Percentiles rank a stretch among this genome's conserved stretches.
Evolutionary conservation across 192 early-diverging fungal species (phyloP).

Genomic region (Backusella westeae): DNA sequence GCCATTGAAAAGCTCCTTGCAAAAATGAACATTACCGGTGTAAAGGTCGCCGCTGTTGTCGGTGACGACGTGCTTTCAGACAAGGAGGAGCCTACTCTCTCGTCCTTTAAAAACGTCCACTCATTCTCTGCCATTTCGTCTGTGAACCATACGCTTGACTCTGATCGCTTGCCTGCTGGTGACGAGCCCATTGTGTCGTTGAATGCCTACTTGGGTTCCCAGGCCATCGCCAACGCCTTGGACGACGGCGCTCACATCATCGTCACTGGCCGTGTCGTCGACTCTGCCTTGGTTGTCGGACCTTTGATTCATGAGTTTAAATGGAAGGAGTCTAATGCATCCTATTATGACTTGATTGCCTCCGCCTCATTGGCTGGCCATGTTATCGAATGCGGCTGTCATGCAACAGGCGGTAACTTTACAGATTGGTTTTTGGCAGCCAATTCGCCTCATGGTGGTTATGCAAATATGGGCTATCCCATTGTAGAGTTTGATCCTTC

Average conservation of each 20-base stretch:
- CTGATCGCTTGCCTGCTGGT: constrained; percentile 47
- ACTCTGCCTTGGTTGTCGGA: constrained; percentile 62
- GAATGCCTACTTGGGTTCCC: constrained; percentile 63
- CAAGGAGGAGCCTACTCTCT: constrained; percentile 16
- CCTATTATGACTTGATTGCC: constrained; percentile 57
- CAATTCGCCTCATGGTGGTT: constrained; percentile 55
- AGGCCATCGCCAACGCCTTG: constrained; percentile 53
- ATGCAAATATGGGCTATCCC: constrained; percentile 66
- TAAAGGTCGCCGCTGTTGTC: constrained; percentile 60
- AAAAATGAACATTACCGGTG: constrained; percentile 40
- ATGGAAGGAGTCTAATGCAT: constrained; percentile 37
- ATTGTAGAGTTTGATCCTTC: constrained; percentile 56
- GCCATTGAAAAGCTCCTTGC: constrained; percentile 50
- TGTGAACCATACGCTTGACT: constrained; percentile 24
- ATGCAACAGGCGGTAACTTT: constrained; percentile 68
- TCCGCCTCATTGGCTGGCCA: constrained; percentile 65
- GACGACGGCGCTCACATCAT: constrained; percentile 59
- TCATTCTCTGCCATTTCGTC: constrained; percentile 26
- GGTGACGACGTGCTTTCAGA: constrained; percentile 57
- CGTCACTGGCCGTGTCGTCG: constrained; percentile 66
- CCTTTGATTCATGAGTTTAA: constrained; percentile 61
- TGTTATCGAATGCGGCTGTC: constrained; percentile 68
- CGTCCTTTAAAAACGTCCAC: constrained; percentile 10
- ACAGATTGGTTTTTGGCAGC: constrained; percentile 64
- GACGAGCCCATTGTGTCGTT: constrained; percentile 56